These are phyloP conservation scores for Phoenix dactylifera DNA, from an alignment of 176 grass and related monocot genomes.

Conservation along the genomic window DNA sequence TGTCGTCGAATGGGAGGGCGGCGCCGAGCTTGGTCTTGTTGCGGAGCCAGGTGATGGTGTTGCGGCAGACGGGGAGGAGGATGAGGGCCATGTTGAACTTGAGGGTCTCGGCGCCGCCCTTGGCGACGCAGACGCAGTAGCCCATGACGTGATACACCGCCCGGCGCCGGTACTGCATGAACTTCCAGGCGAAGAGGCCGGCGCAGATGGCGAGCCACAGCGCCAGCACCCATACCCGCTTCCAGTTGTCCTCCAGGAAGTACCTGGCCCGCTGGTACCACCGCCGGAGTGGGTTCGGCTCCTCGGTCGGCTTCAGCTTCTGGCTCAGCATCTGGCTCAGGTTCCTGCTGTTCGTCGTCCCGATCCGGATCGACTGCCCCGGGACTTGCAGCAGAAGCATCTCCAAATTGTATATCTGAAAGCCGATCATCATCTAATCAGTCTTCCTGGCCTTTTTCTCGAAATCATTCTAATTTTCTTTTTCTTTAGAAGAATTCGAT, in stretches of 20 bases:
- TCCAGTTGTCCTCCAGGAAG: slow-evolving; percentile 88
- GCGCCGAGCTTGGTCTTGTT: slow-evolving; percentile 71
- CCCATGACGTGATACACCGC: slow-evolving; percentile 78
- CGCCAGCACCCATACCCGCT: slow-evolving; percentile 69
- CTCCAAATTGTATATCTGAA: slow-evolving; percentile 71
- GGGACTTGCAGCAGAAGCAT: slow-evolving; percentile 57
- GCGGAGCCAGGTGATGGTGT: slow-evolving; percentile 60
- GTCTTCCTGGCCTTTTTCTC: no score
- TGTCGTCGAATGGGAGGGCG: slow-evolving; percentile 72
- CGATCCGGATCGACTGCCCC: slow-evolving; percentile 38
- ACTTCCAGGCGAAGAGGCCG: slow-evolving; percentile 75
- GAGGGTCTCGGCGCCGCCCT: slow-evolving; percentile 73
- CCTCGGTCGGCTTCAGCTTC: slow-evolving; percentile 53
- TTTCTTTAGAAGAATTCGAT: no score
- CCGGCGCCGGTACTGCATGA: slow-evolving; percentile 67
- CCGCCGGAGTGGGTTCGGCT: slow-evolving; percentile 23
- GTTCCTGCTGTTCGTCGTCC: slow-evolving; percentile 62
- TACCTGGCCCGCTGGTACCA: slow-evolving; percentile 50
- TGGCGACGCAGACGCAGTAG: slow-evolving; percentile 42
- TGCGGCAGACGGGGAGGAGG: slow-evolving; percentile 68
- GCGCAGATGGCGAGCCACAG: slow-evolving; percentile 71
- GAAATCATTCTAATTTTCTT: no score
- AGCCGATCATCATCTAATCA: no score
- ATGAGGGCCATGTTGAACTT: slow-evolving; percentile 87
- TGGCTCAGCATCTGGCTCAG: slow-evolving; percentile 83